Evolutionary conservation across 805 yeast genomes (phyloP).

Genomic region (Sugiyamaella floridensis): DNA sequence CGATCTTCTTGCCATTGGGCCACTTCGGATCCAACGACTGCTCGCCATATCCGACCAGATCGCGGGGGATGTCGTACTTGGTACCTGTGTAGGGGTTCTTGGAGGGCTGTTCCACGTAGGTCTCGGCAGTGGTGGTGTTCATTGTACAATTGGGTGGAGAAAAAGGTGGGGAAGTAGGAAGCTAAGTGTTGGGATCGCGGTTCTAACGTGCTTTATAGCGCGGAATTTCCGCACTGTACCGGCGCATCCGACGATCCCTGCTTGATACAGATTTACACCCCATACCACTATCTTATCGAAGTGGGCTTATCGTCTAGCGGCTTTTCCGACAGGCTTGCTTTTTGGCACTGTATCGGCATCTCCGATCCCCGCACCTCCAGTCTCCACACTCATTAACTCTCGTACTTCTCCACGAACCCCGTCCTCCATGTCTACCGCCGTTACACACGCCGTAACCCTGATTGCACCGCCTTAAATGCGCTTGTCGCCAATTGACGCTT

Average conservation of each 20-base stretch:
- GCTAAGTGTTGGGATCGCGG: no score
- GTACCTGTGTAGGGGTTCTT: conserved; percentile 7
- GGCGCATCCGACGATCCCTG: no score
- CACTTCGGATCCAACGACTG: conserved; percentile 28
- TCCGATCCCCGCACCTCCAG: background rate
- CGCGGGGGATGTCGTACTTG: conserved; percentile 22
- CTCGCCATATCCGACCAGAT: conserved; percentile 30
- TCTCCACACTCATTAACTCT: background rate
- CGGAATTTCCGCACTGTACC: no score
- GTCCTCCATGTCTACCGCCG: background rate
- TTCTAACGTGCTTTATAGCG: no score
- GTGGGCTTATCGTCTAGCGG: background rate
- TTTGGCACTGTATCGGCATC: background rate
- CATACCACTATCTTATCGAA: background rate
- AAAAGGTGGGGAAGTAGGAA: background rate
- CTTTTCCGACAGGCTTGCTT: background rate
- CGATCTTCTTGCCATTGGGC: conserved; percentile 32
- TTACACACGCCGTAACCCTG: background rate
- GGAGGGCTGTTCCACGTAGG: background rate
- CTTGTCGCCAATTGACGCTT: background rate
- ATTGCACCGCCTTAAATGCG: background rate
- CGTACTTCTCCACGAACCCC: background rate
- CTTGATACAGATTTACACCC: no score
- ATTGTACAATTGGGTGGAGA: background rate
- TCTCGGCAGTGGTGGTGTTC: conserved; percentile 6